A percentile compares a stretch with the other conserved stretches of the same genome.
phyloP scores from a whole-genome alignment of 1,284 basidiomycete species.

The Trichosporon sp. region DNA sequence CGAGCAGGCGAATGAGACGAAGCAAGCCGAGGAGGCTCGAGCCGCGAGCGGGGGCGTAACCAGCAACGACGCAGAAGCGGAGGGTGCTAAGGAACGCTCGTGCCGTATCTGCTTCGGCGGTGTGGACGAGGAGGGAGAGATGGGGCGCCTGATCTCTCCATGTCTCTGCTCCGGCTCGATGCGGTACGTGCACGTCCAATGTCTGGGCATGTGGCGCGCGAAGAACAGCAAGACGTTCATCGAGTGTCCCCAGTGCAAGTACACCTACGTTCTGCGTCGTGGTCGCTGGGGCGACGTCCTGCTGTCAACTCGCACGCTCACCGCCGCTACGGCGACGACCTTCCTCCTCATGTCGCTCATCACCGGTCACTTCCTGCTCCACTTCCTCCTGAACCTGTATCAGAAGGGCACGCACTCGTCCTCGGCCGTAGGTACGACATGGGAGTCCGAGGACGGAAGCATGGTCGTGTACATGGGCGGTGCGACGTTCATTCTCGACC shows the following conservation, averaged over 20 bases:
- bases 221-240: constrained; percentile 41
- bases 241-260: constrained; percentile 46
- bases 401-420: not conserved
- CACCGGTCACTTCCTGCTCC: constrained; percentile 31
- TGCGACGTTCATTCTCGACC: constrained; percentile 31
- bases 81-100: constrained; percentile 25
- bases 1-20: not conserved
- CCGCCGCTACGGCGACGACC: constrained; percentile 31
- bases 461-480: constrained; percentile 30
- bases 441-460: constrained; percentile 16
- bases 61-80: not conserved
- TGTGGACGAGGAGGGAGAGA: constrained; percentile 34
- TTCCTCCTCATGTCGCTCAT: constrained; percentile 33
- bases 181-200: constrained; percentile 32
- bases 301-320: constrained; percentile 35
- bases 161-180: constrained; percentile 46
- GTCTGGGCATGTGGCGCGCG: constrained; percentile 46
- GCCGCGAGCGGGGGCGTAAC: not conserved
- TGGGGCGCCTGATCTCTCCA: constrained; percentile 45
- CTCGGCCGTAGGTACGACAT: not conserved
- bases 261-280: constrained; percentile 40
- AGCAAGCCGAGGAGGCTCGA: not conserved
- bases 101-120: constrained; percentile 46
- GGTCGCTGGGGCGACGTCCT: constrained; percentile 43
- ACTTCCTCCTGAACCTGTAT: constrained; percentile 5